These are phyloP conservation scores for Aspergillus sp. DNA, from an alignment of 2,329 filamentous ascomycete species.

Conservation along the genomic window DNA sequence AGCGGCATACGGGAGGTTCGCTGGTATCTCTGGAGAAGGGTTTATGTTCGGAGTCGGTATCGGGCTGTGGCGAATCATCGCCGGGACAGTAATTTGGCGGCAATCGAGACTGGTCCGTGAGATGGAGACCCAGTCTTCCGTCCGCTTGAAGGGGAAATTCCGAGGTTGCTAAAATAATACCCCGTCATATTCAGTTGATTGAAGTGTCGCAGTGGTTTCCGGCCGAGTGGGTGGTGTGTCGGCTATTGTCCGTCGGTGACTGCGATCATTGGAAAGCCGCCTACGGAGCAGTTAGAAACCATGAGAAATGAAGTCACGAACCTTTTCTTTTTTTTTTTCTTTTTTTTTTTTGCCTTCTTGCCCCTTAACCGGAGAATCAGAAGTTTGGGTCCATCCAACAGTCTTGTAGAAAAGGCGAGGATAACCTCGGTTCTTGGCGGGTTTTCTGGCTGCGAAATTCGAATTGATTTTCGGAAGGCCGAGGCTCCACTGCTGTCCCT, in stretches of 20 bases:
- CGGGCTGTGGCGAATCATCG: background rate
- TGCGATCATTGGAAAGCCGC: background rate
- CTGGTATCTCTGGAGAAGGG: background rate
- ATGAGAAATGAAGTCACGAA: background rate
- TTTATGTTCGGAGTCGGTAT: constrained; percentile 15
- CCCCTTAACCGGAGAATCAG: background rate
- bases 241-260: background rate
- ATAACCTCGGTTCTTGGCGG: constrained; percentile 6
- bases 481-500: constrained; percentile 9
- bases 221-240: background rate
- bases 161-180: background rate
- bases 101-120: background rate
- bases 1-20: constrained; percentile 13
- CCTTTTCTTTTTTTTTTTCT: background rate
- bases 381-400: background rate
- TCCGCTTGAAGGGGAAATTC: background rate
- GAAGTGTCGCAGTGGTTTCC: background rate
- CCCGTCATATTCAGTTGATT: background rate
- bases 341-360: no score
- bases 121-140: background rate
- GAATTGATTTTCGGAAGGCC: constrained; percentile 2
- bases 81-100: background rate
- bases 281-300: no score
- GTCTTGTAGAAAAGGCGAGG: constrained; percentile 10
- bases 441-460: background rate